Evolutionary conservation across 306 rosid genomes (phyloP).

Genomic region (Sindora glabra): DNA sequence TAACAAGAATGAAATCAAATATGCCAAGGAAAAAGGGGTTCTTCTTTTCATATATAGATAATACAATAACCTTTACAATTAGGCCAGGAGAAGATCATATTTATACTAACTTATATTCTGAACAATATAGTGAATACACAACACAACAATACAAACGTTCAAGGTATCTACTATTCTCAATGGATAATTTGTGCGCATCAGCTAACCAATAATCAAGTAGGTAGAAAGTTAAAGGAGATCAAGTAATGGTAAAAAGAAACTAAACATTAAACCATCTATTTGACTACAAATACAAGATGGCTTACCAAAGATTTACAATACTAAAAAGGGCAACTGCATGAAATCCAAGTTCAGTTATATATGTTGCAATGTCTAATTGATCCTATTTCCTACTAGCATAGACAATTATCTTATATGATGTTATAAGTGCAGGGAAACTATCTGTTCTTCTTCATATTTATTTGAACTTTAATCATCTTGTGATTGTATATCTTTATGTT

Average conservation of each 20-base stretch:
- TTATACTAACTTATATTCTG: fast-evolving
- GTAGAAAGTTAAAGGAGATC: not conserved
- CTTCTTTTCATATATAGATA: no score
- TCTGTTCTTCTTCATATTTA: no score
- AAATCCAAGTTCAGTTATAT: constrained; percentile 78
- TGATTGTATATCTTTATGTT: no score
- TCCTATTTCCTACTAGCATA: no score
- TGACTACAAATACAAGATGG: no score
- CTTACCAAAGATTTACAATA: constrained; percentile 63
- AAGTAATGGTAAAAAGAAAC: not conserved
- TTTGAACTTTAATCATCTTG: no score
- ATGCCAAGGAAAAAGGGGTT: no score
- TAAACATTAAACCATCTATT: no score
- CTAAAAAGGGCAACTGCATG: constrained; percentile 99
- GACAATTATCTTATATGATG: no score
- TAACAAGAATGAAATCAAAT: not conserved
- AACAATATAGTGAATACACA: not conserved
- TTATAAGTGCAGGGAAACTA: no score
- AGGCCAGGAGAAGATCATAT: not conserved
- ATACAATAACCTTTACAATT: no score
- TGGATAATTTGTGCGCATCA: constrained; percentile 82
- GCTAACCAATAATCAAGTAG: constrained; percentile 42
- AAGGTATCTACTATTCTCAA: constrained; percentile 98
- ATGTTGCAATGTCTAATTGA: no score
- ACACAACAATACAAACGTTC: constrained; percentile 71